Evolutionary conservation across 139 green algal genomes (phyloP), one percentile per base, ranked within the genome.

Genomic region (Pseudopediastrum boryanum): DNA sequence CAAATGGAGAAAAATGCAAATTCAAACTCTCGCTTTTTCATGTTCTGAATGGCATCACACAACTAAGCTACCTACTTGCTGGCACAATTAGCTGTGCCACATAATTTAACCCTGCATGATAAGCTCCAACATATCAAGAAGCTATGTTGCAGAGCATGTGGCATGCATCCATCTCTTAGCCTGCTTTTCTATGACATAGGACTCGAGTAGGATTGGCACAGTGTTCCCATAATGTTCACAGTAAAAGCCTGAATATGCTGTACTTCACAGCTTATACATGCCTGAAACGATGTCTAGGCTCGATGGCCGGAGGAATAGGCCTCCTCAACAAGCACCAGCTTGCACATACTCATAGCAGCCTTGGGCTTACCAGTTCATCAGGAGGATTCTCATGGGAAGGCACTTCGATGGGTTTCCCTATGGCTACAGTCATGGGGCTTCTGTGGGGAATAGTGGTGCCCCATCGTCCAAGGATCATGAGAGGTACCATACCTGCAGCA

Each of bases 361-460:
- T n/a, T n/a, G 35, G 23, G 3, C 43, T 61, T 31, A 82, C 81
- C 39, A 89, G n/a, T 39, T 86, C 83, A 2, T 76, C 33, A 7
- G 67, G 44, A 2, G 88, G 90, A 4, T 88, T 25, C 3, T 81
- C 83, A 27, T 80, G 31, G 8, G 86, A 71, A 44, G 85, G 83
- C 56, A 94, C 71, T 9, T 83, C 38, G 12, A 95, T 92, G 16
- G 89, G 86, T 56, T 76, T 81, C 4, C 90, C 90, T 3, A 94
- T 59, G 21, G 90, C 89, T 0, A 91, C 80, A 0, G 75, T 85
- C 42, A 93, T 80, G 0, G 65, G 83, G 10, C 41, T 67, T 36
- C 69, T 51, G 62, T 86, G 78, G 13, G 90, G 89, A 19, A 90
- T 68, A 4, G 83, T 67, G 0, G 71, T 85, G 54, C 84, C 84